Evolutionary conservation across 179 eudicot genomes (phyloP).

Genomic region (Carnegiea gigantea): DNA sequence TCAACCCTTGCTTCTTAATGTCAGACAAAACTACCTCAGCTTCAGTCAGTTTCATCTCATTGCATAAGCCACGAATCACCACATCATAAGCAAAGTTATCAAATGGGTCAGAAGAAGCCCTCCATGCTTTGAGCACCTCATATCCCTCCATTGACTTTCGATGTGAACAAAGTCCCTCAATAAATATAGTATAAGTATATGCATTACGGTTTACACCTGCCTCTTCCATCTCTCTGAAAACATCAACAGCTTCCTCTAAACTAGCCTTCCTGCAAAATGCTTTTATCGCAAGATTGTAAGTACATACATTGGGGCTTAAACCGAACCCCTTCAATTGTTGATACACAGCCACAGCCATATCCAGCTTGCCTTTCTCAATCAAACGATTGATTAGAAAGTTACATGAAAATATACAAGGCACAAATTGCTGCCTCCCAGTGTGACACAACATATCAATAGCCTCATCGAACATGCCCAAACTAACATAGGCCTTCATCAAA

Average conservation of each 20-base stretch:
- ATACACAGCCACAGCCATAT: conserved; percentile 46
- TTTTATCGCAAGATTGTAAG: conserved; percentile 58
- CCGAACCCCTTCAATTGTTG: conserved; percentile 46
- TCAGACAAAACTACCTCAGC: conserved; percentile 28
- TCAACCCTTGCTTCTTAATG: conserved; percentile 50
- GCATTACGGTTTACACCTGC: conserved; percentile 49
- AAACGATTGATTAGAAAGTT: conserved; percentile 51
- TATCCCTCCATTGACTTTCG: conserved; percentile 26
- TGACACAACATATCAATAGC: too few relatives aligned
- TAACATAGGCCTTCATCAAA: too few relatives aligned
- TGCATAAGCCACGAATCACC: too few relatives aligned
- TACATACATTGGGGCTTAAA: conserved; percentile 48
- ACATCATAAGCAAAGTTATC: too few relatives aligned
- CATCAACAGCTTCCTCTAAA: conserved; percentile 40
- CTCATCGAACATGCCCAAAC: too few relatives aligned
- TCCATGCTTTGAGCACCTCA: too few relatives aligned
- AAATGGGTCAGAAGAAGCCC: too few relatives aligned
- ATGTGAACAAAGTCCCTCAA: conserved; percentile 57
- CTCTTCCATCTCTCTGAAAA: conserved; percentile 56
- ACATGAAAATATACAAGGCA: too few relatives aligned
- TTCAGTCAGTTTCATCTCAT: too few relatives aligned
- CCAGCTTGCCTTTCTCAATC: conserved; percentile 45
- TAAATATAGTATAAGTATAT: conserved; percentile 37
- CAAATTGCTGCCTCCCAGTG: too few relatives aligned
- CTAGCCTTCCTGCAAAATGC: conserved; percentile 52